phyloP scores from a whole-genome alignment of 106 monocot species.

The Allium sativum region DNA sequence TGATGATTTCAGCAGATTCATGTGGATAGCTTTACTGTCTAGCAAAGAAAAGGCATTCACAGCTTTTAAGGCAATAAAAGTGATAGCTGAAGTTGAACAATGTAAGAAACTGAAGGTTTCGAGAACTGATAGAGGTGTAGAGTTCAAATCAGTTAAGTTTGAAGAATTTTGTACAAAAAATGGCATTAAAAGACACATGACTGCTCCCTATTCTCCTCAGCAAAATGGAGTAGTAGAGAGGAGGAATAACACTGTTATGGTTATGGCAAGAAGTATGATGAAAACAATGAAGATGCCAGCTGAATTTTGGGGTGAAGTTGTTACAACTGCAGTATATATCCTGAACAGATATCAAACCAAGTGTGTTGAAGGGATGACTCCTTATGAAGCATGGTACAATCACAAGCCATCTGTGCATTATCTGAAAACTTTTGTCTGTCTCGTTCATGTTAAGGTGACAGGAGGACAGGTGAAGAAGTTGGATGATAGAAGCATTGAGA shows the following conservation, averaged over 20 bases:
- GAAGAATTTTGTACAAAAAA: neutral
- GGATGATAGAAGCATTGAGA: neutral
- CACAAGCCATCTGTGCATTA: conserved; percentile 9
- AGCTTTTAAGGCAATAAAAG: conserved; percentile 5
- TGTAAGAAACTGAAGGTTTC: neutral
- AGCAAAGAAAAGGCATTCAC: conserved; percentile 1
- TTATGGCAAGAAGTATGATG: conserved; percentile 12
- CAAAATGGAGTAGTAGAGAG: neutral
- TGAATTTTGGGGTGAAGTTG: conserved; percentile 19
- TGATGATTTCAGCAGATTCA: conserved; percentile 2
- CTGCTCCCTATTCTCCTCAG: neutral
- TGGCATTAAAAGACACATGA: neutral
- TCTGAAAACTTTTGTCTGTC: conserved; percentile 17
- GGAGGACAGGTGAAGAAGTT: neutral
- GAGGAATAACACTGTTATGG: conserved; percentile 9
- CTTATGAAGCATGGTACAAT: conserved; percentile 1
- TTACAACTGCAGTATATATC: neutral
- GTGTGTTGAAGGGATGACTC: neutral
- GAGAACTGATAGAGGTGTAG: conserved; percentile 12
- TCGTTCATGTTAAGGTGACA: neutral
- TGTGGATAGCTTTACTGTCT: neutral
- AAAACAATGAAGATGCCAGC: conserved; percentile 11
- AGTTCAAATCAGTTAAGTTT: neutral
- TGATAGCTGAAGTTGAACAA: neutral
- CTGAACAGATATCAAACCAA: conserved; percentile 11